A percentile compares a stretch with the other conserved stretches of the same genome.
Conservation (phyloP, 164 flowering plant species). For the Malania oleifera region DNA sequence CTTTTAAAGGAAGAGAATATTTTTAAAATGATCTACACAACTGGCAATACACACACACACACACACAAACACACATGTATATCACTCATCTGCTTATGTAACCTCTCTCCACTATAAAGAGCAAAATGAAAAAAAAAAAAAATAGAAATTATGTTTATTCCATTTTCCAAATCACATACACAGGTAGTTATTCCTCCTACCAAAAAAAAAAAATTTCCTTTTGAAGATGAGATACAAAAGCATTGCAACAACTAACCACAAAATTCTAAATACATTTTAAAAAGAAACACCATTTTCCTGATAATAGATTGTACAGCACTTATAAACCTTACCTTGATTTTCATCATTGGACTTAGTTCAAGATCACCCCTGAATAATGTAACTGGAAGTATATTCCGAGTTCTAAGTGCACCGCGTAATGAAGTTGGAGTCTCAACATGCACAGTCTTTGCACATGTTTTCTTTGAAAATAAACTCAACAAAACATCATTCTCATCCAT, state of each 20-base stretch:
- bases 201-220: background rate
- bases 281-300: too few species aligned
- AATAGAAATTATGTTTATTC: too few species aligned
- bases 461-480: conserved; percentile 49
- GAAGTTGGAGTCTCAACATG: conserved; percentile 69
- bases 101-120: too few species aligned
- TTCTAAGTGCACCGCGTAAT: conserved; percentile 71
- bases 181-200: background rate
- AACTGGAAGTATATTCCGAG: conserved; percentile 78
- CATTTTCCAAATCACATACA: background rate
- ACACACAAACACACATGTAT: background rate
- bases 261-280: background rate
- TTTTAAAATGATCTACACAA: too few species aligned
- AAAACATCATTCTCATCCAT: conserved; percentile 71
- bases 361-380: conserved; percentile 88
- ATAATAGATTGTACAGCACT: too few species aligned
- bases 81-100: background rate
- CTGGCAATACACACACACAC: too few species aligned
- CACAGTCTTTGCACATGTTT: conserved; percentile 47
- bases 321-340: conserved; percentile 82
- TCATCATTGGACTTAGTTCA: conserved; percentile 64
- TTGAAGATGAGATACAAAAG: background rate
- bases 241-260: background rate
- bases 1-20: too few species aligned
- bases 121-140: too few species aligned